phyloP scores from a whole-genome alignment of 495 filamentous ascomycete species.

The Hyaloscypha finlandica region DNA sequence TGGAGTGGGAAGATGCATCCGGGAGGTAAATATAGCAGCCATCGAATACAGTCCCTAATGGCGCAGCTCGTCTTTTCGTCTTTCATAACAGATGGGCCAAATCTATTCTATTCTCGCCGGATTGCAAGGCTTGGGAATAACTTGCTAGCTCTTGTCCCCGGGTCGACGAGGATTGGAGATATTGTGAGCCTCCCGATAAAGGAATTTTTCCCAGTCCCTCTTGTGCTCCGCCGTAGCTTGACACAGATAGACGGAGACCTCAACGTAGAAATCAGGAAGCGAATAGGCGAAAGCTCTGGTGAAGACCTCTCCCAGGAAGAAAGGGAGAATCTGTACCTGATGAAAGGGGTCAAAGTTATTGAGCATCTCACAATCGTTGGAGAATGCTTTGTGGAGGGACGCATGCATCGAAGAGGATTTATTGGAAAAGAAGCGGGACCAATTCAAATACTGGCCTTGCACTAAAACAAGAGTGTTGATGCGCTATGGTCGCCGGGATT shows the following conservation, averaged over 20 bases:
- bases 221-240: neutral
- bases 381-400: neutral
- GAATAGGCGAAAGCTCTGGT: neutral
- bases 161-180: neutral
- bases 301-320: neutral
- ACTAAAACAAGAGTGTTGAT: neutral
- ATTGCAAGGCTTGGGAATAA: neutral
- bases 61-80: conserved; percentile 1
- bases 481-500: too few species aligned
- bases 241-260: neutral
- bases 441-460: neutral
- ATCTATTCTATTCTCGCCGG: neutral
- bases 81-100: neutral
- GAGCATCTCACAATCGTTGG: neutral
- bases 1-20: neutral
- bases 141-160: neutral
- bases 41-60: neutral
- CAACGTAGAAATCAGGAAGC: neutral
- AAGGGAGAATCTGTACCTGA: neutral
- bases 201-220: neutral
- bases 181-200: neutral
- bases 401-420: neutral
- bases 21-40: too few species aligned
- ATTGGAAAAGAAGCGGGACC: neutral
- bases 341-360: neutral